phyloP scores from a whole-genome alignment of 345 rosid species.

The Hypericum perforatum region DNA sequence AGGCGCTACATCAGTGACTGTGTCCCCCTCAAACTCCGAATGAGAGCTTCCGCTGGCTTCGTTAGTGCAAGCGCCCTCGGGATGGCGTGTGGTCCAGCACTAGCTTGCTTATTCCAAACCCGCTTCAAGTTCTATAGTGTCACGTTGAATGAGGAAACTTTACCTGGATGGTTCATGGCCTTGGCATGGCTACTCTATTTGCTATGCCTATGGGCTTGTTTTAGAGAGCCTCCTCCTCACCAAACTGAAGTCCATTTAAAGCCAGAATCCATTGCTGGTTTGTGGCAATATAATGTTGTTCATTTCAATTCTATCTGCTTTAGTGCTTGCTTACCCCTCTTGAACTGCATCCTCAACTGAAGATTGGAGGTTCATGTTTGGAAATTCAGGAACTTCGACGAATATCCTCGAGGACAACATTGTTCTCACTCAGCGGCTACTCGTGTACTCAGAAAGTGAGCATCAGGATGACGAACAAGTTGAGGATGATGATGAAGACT shows the following conservation, averaged over 20 bases:
- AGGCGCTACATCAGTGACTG: slow-evolving; percentile 96
- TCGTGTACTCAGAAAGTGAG: slow-evolving; percentile 37
- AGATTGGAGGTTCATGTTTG: slow-evolving; percentile 10
- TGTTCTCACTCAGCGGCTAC: slow-evolving; percentile 49
- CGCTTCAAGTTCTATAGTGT: slow-evolving; percentile 67
- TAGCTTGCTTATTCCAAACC: slow-evolving; percentile 84
- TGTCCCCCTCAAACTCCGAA: slow-evolving; percentile 74
- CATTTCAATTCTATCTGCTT: no score
- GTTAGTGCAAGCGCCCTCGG: slow-evolving; percentile 99
- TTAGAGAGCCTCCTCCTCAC: slow-evolving; percentile 71
- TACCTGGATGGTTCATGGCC: slow-evolving; percentile 99
- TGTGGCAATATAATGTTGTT: no score
- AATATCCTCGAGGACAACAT: slow-evolving; percentile 60
- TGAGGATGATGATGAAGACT: slow-evolving; percentile 62
- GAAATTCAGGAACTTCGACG: slow-evolving; percentile 24
- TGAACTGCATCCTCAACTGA: no score
- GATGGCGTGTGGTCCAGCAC: slow-evolving; percentile 99
- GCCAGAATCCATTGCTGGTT: slow-evolving; percentile 43
- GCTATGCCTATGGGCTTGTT: slow-evolving; percentile 70
- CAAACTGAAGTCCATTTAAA: slow-evolving; percentile 29
- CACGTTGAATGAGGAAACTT: slow-evolving; percentile 68
- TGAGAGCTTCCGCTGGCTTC: slow-evolving; percentile 99
- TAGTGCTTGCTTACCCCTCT: no score
- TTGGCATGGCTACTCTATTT: slow-evolving; percentile 82
- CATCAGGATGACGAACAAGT: slow-evolving; percentile 36